phyloP scores from a whole-genome alignment of 2,329 filamentous ascomycete genomes.

The Colletotrichum orbiculare region DNA sequence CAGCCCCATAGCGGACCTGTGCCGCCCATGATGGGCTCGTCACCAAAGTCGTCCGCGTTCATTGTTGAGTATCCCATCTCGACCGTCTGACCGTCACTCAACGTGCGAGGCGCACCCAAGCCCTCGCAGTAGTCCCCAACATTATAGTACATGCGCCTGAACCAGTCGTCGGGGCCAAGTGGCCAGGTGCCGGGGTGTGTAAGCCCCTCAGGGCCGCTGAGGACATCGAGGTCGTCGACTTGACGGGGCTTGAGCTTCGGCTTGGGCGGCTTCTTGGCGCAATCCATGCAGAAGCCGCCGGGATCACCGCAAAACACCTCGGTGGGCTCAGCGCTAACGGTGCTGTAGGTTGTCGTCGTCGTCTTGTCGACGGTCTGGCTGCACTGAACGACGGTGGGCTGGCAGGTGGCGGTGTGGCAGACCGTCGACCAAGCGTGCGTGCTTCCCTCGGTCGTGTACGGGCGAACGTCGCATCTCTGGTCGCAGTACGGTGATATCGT shows the following conservation, averaged over 20 bases:
- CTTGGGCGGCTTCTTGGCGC: neutral
- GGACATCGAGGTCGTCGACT: neutral
- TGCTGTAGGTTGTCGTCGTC: constrained; percentile 15
- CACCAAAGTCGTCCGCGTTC: constrained; percentile 1
- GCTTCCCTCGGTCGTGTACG: neutral
- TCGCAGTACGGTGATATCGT: constrained; percentile 27
- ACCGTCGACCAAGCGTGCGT: constrained; percentile 15
- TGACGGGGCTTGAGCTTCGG: constrained; percentile 4
- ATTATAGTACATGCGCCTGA: constrained; percentile 53
- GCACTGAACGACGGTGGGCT: constrained; percentile 24
- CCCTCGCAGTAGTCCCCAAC: constrained; percentile 36
- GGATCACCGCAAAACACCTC: constrained; percentile 8
- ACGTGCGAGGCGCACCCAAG: neutral
- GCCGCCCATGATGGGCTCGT: constrained; percentile 9
- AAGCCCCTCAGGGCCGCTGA: constrained; percentile 7
- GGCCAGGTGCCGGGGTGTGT: constrained; percentile 7
- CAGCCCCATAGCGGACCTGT: constrained; percentile 24
- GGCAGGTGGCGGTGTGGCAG: constrained; percentile 23
- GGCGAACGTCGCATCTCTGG: constrained; percentile 18
- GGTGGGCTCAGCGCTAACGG: neutral
- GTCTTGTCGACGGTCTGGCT: constrained; percentile 17
- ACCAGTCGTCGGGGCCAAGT: constrained; percentile 41
- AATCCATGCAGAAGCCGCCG: neutral
- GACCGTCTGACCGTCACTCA: neutral
- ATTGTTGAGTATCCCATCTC: constrained; percentile 9